Percentiles rank a stretch among this genome's conserved stretches.
Evolutionary conservation across 768 basidiomycete genomes (phyloP).

Genomic region (Naganishia vaughanmartiniae): DNA sequence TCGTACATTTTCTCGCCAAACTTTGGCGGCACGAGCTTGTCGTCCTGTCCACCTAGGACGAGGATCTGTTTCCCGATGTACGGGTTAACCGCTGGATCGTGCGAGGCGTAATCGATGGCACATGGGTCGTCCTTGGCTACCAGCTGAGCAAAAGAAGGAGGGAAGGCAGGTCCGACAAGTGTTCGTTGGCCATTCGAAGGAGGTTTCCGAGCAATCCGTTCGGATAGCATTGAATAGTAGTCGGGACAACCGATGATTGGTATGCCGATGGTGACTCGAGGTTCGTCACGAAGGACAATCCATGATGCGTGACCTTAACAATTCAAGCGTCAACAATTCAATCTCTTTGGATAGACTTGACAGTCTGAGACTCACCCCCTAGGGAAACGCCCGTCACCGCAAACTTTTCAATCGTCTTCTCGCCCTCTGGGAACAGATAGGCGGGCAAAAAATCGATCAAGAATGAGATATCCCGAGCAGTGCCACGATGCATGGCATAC

Average conservation of each 20-base stretch:
- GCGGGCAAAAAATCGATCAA: slow-evolving; percentile 75
- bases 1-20: slow-evolving; percentile 62
- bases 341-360: background rate
- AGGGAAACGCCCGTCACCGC: slow-evolving; percentile 72
- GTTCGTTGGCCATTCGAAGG: slow-evolving; percentile 54
- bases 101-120: slow-evolving; percentile 54
- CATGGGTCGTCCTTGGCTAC: slow-evolving; percentile 59
- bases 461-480: slow-evolving; percentile 66
- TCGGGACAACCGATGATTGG: slow-evolving; percentile 71
- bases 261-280: slow-evolving; percentile 55
- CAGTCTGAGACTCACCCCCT: slow-evolving; percentile 56
- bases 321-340: background rate
- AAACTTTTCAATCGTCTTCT: slow-evolving; percentile 66
- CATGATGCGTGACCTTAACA: slow-evolving; percentile 67
- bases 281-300: slow-evolving; percentile 62
- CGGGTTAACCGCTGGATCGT: slow-evolving; percentile 51
- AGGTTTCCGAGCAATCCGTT: slow-evolving; percentile 52
- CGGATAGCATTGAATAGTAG: slow-evolving; percentile 60
- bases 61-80: slow-evolving; percentile 72
- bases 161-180: slow-evolving; percentile 61
- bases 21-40: slow-evolving; percentile 67
- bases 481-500: slow-evolving; percentile 51
- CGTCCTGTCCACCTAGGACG: slow-evolving; percentile 66
- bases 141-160: slow-evolving; percentile 54
- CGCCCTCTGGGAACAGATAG: slow-evolving; percentile 68